These are phyloP conservation scores for Diaporthe helianthi DNA, from an alignment of 2,329 filamentous ascomycete genomes.

Conservation along the genomic window DNA sequence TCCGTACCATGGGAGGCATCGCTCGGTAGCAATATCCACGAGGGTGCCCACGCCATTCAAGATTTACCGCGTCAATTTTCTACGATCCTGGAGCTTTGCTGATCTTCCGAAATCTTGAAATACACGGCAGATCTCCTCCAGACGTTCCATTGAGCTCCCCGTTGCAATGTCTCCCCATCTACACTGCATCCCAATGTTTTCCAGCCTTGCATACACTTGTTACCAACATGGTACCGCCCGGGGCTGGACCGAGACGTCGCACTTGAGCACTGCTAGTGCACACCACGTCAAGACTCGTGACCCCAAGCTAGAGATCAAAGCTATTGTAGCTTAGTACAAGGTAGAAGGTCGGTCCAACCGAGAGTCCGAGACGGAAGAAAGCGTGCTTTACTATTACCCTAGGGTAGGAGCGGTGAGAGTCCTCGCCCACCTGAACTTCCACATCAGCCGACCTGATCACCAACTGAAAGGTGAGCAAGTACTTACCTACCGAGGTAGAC, in stretches of 20 bases:
- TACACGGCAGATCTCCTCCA: conserved; percentile 5
- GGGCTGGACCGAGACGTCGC: neutral
- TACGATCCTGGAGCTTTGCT: conserved; percentile 17
- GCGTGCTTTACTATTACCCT: neutral
- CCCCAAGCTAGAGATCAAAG: neutral
- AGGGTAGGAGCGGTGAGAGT: conserved; percentile 7
- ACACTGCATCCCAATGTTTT: conserved; percentile 6
- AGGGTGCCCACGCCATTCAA: neutral
- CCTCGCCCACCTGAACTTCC: neutral
- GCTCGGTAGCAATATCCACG: conserved; percentile 7
- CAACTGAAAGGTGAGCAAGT: neutral
- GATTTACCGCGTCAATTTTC: neutral
- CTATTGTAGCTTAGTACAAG: neutral
- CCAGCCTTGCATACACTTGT: neutral
- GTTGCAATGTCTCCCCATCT: neutral
- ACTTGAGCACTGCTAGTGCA: no score
- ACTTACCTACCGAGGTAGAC: no score
- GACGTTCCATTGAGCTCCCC: no score
- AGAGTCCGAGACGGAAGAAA: conserved; percentile 15
- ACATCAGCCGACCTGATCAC: neutral
- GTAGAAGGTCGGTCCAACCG: conserved; percentile 1
- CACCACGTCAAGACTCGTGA: neutral
- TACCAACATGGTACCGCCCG: no score
- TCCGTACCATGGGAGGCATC: neutral
- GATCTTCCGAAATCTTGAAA: conserved; percentile 25